These are phyloP conservation scores for Pholiota microspora DNA, from an alignment of 768 basidiomycete genomes.

Conservation along the genomic window DNA sequence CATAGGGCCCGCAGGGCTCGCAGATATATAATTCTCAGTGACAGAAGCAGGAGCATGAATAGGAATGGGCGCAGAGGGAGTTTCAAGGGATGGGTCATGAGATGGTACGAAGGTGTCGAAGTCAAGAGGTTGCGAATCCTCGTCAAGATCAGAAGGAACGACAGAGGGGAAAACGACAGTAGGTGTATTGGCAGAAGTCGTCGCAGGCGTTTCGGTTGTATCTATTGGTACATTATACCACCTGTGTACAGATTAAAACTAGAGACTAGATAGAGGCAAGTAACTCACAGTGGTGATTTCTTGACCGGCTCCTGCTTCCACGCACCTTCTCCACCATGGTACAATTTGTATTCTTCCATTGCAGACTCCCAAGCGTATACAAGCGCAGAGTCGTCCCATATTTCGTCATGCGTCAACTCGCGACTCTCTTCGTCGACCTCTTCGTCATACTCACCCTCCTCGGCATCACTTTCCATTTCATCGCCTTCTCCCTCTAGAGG, in stretches of 20 bases:
- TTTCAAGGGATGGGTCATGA: slow-evolving; percentile 62
- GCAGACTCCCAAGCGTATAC: slow-evolving; percentile 86
- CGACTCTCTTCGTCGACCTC: slow-evolving; percentile 57
- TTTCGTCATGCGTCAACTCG: slow-evolving; percentile 67
- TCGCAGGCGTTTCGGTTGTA: slow-evolving; percentile 22
- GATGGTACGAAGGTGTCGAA: slow-evolving; percentile 70
- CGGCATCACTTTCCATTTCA: slow-evolving; percentile 14
- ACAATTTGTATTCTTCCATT: slow-evolving; percentile 74
- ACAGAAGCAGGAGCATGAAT: slow-evolving; percentile 8
- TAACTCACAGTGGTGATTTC: slow-evolving; percentile 69
- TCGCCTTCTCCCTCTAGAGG: neutral
- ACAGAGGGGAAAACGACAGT: neutral
- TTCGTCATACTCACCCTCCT: slow-evolving; percentile 29
- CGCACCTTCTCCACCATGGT: slow-evolving; percentile 63
- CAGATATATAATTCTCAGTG: slow-evolving; percentile 24
- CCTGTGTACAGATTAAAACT: slow-evolving; percentile 49
- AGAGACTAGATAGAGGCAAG: no score
- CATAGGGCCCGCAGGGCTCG: slow-evolving; percentile 31
- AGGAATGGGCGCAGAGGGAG: no score
- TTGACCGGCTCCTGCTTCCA: slow-evolving; percentile 74
- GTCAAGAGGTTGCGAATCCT: slow-evolving; percentile 61
- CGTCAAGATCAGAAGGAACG: slow-evolving; percentile 23
- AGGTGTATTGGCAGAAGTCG: neutral
- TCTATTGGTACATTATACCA: slow-evolving; percentile 74
- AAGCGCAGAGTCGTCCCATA: slow-evolving; percentile 86